phyloP scores from a whole-genome alignment of 495 filamentous ascomycete genomes.

The Tuber borchii region DNA sequence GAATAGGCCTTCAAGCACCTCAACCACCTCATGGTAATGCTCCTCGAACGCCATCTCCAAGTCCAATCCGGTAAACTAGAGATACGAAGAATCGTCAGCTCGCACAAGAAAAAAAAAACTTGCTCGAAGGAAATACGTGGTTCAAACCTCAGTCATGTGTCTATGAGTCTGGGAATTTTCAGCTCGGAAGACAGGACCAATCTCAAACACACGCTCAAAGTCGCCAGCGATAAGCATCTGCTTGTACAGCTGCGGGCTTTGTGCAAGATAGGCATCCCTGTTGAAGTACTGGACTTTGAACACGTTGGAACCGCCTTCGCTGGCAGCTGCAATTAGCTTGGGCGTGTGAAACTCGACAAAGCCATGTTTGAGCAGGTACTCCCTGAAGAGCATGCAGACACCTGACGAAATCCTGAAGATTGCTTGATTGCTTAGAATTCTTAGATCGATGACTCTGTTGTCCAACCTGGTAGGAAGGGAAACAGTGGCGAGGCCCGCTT shows the following conservation, averaged over 20 bases:
- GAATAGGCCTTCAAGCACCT: slow-evolving; percentile 74
- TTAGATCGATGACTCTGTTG: slow-evolving; percentile 85
- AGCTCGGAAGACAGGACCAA: slow-evolving; percentile 88
- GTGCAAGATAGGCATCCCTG: slow-evolving; percentile 74
- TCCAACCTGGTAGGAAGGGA: slow-evolving; percentile 54
- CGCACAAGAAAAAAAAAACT: neutral
- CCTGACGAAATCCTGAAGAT: slow-evolving; percentile 74
- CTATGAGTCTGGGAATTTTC: slow-evolving; percentile 95
- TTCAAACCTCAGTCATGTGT: slow-evolving; percentile 71
- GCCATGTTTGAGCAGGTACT: slow-evolving; percentile 65
- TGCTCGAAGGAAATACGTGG: neutral
- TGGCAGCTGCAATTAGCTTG: slow-evolving; percentile 81
- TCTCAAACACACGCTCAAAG: slow-evolving; percentile 79
- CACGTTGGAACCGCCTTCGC: slow-evolving; percentile 88
- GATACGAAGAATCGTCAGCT: neutral
- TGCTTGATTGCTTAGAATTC: slow-evolving; percentile 78
- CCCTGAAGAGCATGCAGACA: slow-evolving; percentile 71
- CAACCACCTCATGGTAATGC: slow-evolving; percentile 79
- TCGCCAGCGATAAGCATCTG: slow-evolving; percentile 94
- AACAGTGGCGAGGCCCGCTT: slow-evolving; percentile 34
- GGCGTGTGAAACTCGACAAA: slow-evolving; percentile 88
- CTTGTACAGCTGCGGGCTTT: slow-evolving; percentile 94
- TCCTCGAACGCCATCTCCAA: slow-evolving; percentile 90
- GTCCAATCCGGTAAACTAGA: slow-evolving; percentile 83
- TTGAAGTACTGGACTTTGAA: slow-evolving; percentile 92